Evolutionary conservation across 345 rosid genomes (phyloP).

Genomic region (Corchorus olitorius): DNA sequence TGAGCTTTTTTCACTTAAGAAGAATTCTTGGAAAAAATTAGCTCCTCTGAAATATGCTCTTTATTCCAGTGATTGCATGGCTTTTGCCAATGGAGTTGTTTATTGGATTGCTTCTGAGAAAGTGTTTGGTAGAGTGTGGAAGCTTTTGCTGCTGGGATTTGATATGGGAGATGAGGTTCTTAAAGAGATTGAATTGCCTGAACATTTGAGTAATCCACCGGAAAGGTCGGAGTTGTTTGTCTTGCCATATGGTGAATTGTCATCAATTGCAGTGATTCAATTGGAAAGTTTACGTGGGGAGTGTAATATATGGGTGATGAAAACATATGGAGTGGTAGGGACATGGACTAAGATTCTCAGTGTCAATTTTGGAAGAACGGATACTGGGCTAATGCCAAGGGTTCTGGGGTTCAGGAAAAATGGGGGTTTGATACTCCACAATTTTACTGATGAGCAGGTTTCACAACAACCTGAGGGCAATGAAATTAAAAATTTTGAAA

Average conservation of each 20-base stretch:
- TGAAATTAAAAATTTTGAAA: neutral
- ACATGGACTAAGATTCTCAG: constrained; percentile 12
- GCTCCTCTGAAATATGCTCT: neutral
- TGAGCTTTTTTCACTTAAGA: constrained; percentile 7
- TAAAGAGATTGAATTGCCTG: constrained; percentile 15
- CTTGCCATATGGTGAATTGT: no score
- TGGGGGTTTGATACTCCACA: neutral
- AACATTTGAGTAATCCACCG: neutral
- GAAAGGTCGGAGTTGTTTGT: neutral
- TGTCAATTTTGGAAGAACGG: neutral
- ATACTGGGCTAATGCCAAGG: neutral
- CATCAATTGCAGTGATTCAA: no score
- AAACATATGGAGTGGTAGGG: neutral
- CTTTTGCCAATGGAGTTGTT: constrained; percentile 1
- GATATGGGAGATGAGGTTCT: constrained; percentile 11
- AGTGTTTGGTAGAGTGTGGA: neutral
- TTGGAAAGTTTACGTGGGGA: neutral
- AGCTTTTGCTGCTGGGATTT: constrained; percentile 1
- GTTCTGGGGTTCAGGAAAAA: constrained; percentile 1
- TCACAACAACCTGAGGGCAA: neutral
- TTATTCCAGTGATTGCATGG: neutral
- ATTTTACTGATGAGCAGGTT: neutral
- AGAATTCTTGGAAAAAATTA: constrained; percentile 13
- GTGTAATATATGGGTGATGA: constrained; percentile 9
- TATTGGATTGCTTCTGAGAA: constrained; percentile 12